phyloP scores from a whole-genome alignment of 2,329 filamentous ascomycete species.

The Fusarium hainanense region DNA sequence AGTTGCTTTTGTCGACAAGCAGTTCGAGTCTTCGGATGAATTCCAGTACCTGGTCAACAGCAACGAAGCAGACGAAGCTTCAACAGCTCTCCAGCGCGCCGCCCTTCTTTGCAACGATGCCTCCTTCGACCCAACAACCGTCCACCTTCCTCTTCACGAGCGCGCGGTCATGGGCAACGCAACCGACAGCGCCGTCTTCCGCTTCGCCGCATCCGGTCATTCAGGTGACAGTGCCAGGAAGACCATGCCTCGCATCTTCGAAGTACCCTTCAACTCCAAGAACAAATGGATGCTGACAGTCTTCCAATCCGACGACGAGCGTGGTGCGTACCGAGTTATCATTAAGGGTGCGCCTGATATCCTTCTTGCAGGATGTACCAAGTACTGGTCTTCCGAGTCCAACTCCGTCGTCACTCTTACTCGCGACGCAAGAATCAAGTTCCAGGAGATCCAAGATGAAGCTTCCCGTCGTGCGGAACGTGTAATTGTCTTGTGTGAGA shows the following conservation, averaged over 20 bases:
- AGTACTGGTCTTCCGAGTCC: conserved; percentile 50
- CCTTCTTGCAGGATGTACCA: conserved; percentile 52
- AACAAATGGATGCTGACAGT: conserved; percentile 62
- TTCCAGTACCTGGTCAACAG: conserved; percentile 33
- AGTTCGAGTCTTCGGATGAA: conserved; percentile 42
- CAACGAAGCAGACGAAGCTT: neutral
- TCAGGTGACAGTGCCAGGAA: conserved; percentile 35
- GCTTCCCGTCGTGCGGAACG: conserved; percentile 57
- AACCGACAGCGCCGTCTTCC: conserved; percentile 56
- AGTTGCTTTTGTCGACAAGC: conserved; percentile 51
- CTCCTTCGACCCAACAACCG: conserved; percentile 53
- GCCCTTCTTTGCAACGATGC: conserved; percentile 56
- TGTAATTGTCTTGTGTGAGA: conserved; percentile 57
- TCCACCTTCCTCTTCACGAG: conserved; percentile 50
- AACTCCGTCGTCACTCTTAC: conserved; percentile 52
- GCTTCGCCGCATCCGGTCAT: conserved; percentile 50
- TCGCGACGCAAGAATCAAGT: conserved; percentile 46
- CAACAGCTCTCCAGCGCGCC: conserved; percentile 19
- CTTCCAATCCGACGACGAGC: conserved; percentile 44
- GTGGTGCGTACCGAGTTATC: conserved; percentile 55
- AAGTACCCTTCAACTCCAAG: conserved; percentile 63
- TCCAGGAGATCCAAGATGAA: conserved; percentile 53
- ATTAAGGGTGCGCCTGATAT: conserved; percentile 67
- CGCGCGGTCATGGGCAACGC: conserved; percentile 56
- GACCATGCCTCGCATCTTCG: conserved; percentile 48